A percentile compares a stretch with the other conserved stretches of the same genome.
phyloP scores from a whole-genome alignment of 2,329 filamentous ascomycete species.

The Fusarium concolor region DNA sequence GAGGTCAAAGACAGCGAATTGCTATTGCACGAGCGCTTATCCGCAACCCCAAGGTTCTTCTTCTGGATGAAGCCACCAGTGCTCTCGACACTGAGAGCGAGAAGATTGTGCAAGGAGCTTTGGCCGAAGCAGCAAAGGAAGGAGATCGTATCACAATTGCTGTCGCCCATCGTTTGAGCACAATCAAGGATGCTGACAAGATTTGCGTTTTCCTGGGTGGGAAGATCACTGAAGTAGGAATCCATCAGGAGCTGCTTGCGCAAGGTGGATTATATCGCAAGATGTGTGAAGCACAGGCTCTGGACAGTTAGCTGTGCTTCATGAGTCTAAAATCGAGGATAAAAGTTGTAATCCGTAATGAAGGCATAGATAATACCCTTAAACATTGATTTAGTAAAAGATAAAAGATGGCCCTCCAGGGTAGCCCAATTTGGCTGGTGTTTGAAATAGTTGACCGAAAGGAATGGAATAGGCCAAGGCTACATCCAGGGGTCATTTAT shows the following conservation, averaged over 20 bases:
- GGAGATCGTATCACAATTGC: slow-evolving; percentile 61
- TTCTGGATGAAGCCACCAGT: slow-evolving; percentile 46
- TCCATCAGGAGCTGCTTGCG: slow-evolving; percentile 65
- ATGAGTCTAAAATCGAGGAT: not conserved
- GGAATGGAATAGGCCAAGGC: slow-evolving; percentile 20
- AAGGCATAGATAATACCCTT: slow-evolving; percentile 27
- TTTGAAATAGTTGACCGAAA: not conserved
- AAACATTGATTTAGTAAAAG: not conserved
- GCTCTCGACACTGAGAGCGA: slow-evolving; percentile 46
- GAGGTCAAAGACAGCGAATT: slow-evolving; percentile 75
- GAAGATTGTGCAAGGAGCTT: slow-evolving; percentile 76
- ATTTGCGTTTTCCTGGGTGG: slow-evolving; percentile 72
- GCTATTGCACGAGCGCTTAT: slow-evolving; percentile 74
- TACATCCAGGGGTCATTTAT: not conserved
- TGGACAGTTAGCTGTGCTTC: slow-evolving; percentile 43
- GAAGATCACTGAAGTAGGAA: slow-evolving; percentile 67
- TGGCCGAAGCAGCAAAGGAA: slow-evolving; percentile 78
- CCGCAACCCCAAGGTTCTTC: slow-evolving; percentile 42
- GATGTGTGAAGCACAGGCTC: slow-evolving; percentile 59
- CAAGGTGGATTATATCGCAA: slow-evolving; percentile 60
- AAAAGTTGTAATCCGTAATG: slow-evolving; percentile 26
- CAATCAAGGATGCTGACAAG: slow-evolving; percentile 79
- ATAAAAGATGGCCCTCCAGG: not conserved
- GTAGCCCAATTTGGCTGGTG: not conserved
- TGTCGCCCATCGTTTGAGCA: slow-evolving; percentile 93